Percentiles rank a stretch among this genome's conserved stretches.
Evolutionary conservation across 106 monocot species (phyloP).

Genomic region (Phalaenopsis equestris): DNA sequence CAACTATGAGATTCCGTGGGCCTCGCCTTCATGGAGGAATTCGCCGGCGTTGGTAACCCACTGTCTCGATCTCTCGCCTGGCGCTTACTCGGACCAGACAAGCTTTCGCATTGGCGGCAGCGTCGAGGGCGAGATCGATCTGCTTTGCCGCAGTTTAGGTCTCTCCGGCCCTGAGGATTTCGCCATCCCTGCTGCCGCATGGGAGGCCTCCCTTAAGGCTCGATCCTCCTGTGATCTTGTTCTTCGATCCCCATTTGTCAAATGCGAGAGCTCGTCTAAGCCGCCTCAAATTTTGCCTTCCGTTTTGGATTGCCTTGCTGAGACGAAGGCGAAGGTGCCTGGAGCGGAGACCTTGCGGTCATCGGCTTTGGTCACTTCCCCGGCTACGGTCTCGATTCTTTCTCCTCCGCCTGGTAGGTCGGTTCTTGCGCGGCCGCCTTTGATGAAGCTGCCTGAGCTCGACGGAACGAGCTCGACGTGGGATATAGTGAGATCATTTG

Average conservation of each 20-base stretch:
- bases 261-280: not conserved
- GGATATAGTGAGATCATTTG: conserved; percentile 33
- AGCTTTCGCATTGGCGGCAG: conserved; percentile 78
- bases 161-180: conserved; percentile 77
- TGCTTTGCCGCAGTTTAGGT: conserved; percentile 53
- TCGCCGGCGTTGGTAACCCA: conserved; percentile 10
- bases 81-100: conserved; percentile 31
- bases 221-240: conserved; percentile 33
- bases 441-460: not conserved
- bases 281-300: not conserved
- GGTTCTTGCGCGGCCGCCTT: conserved; percentile 41
- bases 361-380: not conserved
- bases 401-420: conserved; percentile 36
- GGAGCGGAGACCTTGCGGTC: no score
- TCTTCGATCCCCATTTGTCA: not conserved
- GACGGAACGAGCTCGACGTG: conserved; percentile 26
- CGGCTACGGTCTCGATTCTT: not conserved
- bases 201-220: conserved; percentile 50
- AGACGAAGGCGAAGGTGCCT: not conserved
- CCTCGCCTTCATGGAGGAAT: conserved; percentile 1
- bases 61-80: conserved; percentile 31
- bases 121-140: conserved; percentile 60
- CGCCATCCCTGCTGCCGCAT: conserved; percentile 47
- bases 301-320: no score
- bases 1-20: conserved; percentile 29